Evolutionary conservation across 1,284 basidiomycete species (phyloP).

Genomic region (Phellinidium pouzarii): DNA sequence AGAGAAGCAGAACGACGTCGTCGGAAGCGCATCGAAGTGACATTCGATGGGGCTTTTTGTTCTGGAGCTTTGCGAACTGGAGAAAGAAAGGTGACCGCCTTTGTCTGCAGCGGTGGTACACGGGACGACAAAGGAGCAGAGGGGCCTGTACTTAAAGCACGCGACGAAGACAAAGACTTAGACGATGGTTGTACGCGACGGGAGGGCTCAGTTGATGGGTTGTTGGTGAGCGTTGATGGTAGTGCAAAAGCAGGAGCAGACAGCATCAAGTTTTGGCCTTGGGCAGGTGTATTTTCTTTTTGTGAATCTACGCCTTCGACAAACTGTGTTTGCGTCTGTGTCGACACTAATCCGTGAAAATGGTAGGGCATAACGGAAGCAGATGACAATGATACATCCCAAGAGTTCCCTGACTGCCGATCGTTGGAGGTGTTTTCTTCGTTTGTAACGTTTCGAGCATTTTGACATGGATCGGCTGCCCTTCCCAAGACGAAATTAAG

Average conservation of each 20-base stretch:
- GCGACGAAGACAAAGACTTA: slow-evolving; percentile 10
- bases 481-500: slow-evolving; percentile 13
- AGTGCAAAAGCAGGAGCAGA: background rate
- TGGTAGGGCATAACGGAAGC: slow-evolving; percentile 39
- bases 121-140: slow-evolving; percentile 9
- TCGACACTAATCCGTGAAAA: slow-evolving; percentile 45
- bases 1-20: slow-evolving; percentile 32
- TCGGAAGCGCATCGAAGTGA: slow-evolving; percentile 18
- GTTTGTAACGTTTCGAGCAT: background rate
- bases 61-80: slow-evolving; percentile 18
- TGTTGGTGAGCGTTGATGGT: background rate
- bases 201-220: background rate
- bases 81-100: slow-evolving; percentile 29
- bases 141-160: background rate
- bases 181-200: background rate
- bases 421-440: slow-evolving; percentile 3
- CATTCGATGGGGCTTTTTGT: slow-evolving; percentile 14
- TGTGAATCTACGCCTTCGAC: slow-evolving; percentile 36
- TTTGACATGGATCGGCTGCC: background rate
- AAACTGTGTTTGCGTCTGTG: slow-evolving; percentile 39
- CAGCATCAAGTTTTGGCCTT: slow-evolving; percentile 15
- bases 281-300: slow-evolving; percentile 40
- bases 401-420: background rate
- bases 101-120: slow-evolving; percentile 25
- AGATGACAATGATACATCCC: slow-evolving; percentile 1